Evolutionary conservation across 805 yeast genomes (phyloP).

Genomic region (Diddensiella transvaalensis): DNA sequence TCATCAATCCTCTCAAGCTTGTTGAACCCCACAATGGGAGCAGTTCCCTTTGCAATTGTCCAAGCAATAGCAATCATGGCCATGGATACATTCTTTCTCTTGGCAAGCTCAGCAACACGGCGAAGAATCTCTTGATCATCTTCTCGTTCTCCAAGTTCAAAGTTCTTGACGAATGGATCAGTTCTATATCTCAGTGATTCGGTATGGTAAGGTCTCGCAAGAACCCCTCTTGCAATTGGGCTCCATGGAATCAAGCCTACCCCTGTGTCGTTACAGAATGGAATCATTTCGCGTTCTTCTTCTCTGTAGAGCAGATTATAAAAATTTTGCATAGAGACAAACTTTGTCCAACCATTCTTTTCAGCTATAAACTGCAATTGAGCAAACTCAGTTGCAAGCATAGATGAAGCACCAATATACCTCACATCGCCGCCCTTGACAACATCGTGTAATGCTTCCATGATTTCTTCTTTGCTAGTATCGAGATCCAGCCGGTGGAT

Average conservation of each 20-base stretch:
- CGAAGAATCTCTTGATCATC: constrained; percentile 34
- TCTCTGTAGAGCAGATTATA: constrained; percentile 59
- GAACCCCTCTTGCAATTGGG: constrained; percentile 53
- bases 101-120: constrained; percentile 55
- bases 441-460: constrained; percentile 54
- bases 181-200: background rate
- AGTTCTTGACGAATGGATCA: background rate
- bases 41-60: constrained; percentile 47
- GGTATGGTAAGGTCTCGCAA: constrained; percentile 45
- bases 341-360: constrained; percentile 52
- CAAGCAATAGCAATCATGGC: constrained; percentile 52
- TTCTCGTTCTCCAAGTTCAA: background rate
- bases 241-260: constrained; percentile 62
- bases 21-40: constrained; percentile 55
- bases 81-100: constrained; percentile 46
- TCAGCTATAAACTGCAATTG: constrained; percentile 54
- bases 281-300: constrained; percentile 63
- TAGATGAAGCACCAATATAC: constrained; percentile 62
- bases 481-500: constrained; percentile 52
- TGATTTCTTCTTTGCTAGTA: constrained; percentile 50
- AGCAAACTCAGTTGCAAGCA: constrained; percentile 54
- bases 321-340: constrained; percentile 56
- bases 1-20: constrained; percentile 50
- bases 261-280: constrained; percentile 49
- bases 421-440: constrained; percentile 45